phyloP scores from a whole-genome alignment of 352 stramenopile species.

The Globisporangium canariense region DNA sequence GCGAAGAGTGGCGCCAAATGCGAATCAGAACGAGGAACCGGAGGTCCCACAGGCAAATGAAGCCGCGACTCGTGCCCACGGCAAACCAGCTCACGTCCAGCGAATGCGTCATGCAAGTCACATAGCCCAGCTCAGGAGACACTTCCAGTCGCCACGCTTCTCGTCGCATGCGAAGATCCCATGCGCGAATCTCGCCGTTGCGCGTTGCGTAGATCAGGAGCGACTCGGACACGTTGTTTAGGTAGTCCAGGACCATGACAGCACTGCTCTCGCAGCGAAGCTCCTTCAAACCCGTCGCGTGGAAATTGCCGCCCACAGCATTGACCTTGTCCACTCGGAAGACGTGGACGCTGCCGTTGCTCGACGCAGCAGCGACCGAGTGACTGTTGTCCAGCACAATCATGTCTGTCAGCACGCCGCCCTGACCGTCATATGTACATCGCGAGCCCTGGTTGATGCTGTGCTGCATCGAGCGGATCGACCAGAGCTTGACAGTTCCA shows the following conservation, averaged over 20 bases:
- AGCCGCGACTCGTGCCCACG: slow-evolving; percentile 92
- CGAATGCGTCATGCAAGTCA: slow-evolving; percentile 94
- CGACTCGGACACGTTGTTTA: slow-evolving; percentile 93
- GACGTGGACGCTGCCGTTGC: slow-evolving; percentile 92
- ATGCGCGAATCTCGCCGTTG: slow-evolving; percentile 84
- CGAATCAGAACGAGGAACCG: slow-evolving; percentile 94
- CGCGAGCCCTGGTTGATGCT: slow-evolving; percentile 91
- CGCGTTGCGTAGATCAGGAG: slow-evolving; percentile 94
- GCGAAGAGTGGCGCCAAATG: slow-evolving; percentile 95
- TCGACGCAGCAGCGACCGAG: slow-evolving; percentile 90
- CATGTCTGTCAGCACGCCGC: slow-evolving; percentile 91
- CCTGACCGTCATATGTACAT: slow-evolving; percentile 92
- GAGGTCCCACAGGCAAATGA: slow-evolving; percentile 96
- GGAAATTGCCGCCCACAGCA: slow-evolving; percentile 62
- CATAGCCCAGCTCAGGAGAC: slow-evolving; percentile 92
- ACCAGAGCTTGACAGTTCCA: slow-evolving; percentile 96
- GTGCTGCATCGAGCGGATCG: slow-evolving; percentile 90
- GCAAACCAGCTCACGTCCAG: slow-evolving; percentile 94
- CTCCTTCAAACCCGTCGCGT: slow-evolving; percentile 67
- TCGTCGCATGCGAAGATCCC: slow-evolving; percentile 89
- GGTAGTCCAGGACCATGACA: slow-evolving; percentile 93
- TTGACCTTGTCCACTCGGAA: slow-evolving; percentile 94
- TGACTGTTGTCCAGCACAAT: slow-evolving; percentile 95
- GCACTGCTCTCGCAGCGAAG: slow-evolving; percentile 86
- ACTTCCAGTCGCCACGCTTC: slow-evolving; percentile 93